A percentile compares a stretch with the other conserved stretches of the same genome.
These are phyloP conservation scores for Aschersonia sp. DNA, from an alignment of 2,329 filamentous ascomycete genomes.

Conservation along the genomic window DNA sequence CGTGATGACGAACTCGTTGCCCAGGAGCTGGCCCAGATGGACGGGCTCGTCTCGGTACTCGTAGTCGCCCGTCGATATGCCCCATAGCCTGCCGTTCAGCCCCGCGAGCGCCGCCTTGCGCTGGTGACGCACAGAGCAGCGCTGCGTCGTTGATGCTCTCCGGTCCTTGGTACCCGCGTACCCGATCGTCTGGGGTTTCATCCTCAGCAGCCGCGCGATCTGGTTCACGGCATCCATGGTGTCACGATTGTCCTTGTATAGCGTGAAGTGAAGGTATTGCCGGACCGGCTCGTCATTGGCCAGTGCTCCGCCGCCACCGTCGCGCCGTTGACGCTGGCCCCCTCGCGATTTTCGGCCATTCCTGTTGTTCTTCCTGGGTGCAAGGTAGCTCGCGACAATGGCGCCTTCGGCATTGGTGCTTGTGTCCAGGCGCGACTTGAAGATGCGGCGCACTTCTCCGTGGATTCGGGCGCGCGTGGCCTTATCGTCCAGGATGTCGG, in stretches of 20 bases:
- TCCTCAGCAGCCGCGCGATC: conserved; percentile 57
- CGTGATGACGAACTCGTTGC: conserved; percentile 89
- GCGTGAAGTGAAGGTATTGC: conserved; percentile 75
- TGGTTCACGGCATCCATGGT: conserved; percentile 82
- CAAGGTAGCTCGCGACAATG: conserved; percentile 52
- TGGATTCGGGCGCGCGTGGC: conserved; percentile 32
- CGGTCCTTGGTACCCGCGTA: conserved; percentile 83
- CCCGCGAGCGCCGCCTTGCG: conserved; percentile 44
- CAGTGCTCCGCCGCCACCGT: no score
- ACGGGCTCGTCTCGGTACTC: conserved; percentile 58
- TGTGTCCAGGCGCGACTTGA: conserved; percentile 65
- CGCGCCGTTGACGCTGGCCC: conserved; percentile 3
- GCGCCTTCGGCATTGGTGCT: conserved; percentile 43
- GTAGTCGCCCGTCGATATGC: conserved; percentile 63
- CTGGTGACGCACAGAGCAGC: conserved; percentile 48
- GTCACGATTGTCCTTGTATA: conserved; percentile 95
- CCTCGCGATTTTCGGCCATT: conserved; percentile 11
- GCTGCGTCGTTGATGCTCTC: conserved; percentile 72
- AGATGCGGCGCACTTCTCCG: conserved; percentile 60
- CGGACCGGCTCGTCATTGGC: conserved; percentile 31
- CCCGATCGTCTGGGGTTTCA: conserved; percentile 59
- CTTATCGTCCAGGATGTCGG: conserved; percentile 28
- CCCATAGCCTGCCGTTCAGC: conserved; percentile 49
- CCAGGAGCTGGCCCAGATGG: conserved; percentile 67
- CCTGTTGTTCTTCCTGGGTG: conserved; percentile 23